Evolutionary conservation across 2,329 filamentous ascomycete genomes (phyloP), one percentile per base, ranked within the genome.

Genomic region (Epicoccum nigrum): DNA sequence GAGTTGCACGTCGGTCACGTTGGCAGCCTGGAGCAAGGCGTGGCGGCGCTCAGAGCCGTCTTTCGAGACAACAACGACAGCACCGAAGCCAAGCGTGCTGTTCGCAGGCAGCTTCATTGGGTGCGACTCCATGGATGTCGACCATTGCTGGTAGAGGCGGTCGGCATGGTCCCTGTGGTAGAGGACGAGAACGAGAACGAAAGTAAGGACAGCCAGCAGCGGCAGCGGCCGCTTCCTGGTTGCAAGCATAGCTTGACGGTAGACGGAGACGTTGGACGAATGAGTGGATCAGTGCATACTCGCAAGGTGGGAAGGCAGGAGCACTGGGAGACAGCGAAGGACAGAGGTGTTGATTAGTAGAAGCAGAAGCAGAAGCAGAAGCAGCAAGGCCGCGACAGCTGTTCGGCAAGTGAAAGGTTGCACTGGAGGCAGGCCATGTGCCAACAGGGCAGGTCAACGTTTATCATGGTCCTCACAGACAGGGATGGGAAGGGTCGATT

Each of bases 1-100:
- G 49, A 78, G 65, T 45, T 76, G 68, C 43, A 78, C 62, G 30
- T 72, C 68, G 51, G 75, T 76, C 32, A 77, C 69, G 45, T 76
- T 76, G 45, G 74, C 70, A 34, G 73, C 72, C 40, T 76, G 70
- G 21, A 76, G 52, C 21, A 78, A 70, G 30, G 70, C 59, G 31
- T 72, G 67, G 31, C 74, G 70, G n/a, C 76, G 70, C 7, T 69
- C 59, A 8, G 75, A 77, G 33, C 60, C 67, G 1, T 69, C 60
- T 41, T 71, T 71, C 15, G 75, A 77, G 25, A 78, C 75, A 32
- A 71, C 75, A 16, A 74, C 60, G 28, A 77, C 63, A 19, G 73
- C 69, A 40, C 76, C 75, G 51, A 78, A 78, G 54, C 72, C 72
- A 30, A 74, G 51, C 1, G 72, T 74, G 16, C 59, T 58, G 58